These are phyloP conservation scores for Fusarium subglutinans DNA, from an alignment of 2,329 filamentous ascomycete species.

Conservation along the genomic window DNA sequence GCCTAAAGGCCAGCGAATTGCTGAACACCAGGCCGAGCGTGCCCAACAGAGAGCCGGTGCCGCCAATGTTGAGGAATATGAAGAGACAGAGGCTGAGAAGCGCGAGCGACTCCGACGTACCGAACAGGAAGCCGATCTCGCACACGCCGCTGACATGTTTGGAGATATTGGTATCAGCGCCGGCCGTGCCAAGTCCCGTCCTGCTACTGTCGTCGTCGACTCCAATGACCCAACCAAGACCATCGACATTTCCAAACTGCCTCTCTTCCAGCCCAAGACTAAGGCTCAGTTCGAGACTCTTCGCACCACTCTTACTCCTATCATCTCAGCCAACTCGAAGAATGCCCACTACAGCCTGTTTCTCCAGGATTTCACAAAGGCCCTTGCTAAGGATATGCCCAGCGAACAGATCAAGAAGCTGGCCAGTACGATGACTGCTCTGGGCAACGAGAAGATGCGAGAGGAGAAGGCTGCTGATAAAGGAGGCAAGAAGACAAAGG, in stretches of 20 bases:
- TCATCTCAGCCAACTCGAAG: slow-evolving; percentile 79
- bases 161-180: slow-evolving; percentile 74
- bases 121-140: slow-evolving; percentile 89
- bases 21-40: slow-evolving; percentile 75
- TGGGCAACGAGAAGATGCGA: slow-evolving; percentile 98
- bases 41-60: slow-evolving; percentile 61
- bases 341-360: slow-evolving; percentile 92
- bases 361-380: slow-evolving; percentile 89
- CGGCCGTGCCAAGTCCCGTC: slow-evolving; percentile 73
- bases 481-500: slow-evolving; percentile 96
- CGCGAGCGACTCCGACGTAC: slow-evolving; percentile 79
- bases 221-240: slow-evolving; percentile 77
- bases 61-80: slow-evolving; percentile 69
- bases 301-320: slow-evolving; percentile 79
- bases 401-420: slow-evolving; percentile 98
- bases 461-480: slow-evolving; percentile 96
- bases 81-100: slow-evolving; percentile 77
- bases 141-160: slow-evolving; percentile 91
- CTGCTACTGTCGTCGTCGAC: slow-evolving; percentile 74
- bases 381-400: slow-evolving; percentile 84
- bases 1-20: slow-evolving; percentile 84
- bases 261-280: slow-evolving; percentile 88
- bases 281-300: slow-evolving; percentile 87
- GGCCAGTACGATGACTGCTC: slow-evolving; percentile 83
- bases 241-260: slow-evolving; percentile 81